Percentiles rank a stretch among this genome's conserved stretches.
phyloP scores from a whole-genome alignment of 108 stramenopile species.

The Nitzschia sp. region DNA sequence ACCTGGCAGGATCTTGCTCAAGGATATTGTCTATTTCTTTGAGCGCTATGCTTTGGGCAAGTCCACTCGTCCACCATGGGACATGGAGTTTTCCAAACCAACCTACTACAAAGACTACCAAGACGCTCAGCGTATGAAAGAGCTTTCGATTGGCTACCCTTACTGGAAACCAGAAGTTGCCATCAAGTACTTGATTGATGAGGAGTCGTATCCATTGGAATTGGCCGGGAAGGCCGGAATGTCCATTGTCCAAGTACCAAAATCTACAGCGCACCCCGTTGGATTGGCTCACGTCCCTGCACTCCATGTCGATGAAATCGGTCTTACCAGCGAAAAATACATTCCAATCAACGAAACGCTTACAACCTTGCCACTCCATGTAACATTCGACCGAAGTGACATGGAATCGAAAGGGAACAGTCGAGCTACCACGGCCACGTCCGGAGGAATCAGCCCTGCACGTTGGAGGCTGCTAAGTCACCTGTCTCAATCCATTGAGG shows the following conservation, averaged over 20 bases:
- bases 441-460: constrained; percentile 76
- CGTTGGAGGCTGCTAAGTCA: constrained; percentile 79
- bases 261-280: constrained; percentile 41
- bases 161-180: constrained; percentile 87
- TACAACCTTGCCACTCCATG: constrained; percentile 74
- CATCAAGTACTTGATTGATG: constrained; percentile 73
- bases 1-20: constrained; percentile 62
- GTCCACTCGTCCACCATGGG: constrained; percentile 60
- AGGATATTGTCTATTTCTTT: constrained; percentile 60
- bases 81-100: constrained; percentile 62
- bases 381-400: constrained; percentile 79
- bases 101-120: constrained; percentile 50
- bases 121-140: constrained; percentile 54
- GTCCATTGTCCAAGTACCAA: constrained; percentile 46
- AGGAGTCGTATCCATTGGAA: constrained; percentile 64
- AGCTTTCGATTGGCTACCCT: constrained; percentile 55
- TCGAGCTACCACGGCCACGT: constrained; percentile 37
- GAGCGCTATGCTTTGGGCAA: constrained; percentile 38
- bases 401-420: constrained; percentile 36
- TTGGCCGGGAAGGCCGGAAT: constrained; percentile 61
- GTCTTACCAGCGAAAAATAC: constrained; percentile 91
- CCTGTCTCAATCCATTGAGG: constrained; percentile 72
- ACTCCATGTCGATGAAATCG: constrained; percentile 91
- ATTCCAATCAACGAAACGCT: constrained; percentile 89
- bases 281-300: constrained; percentile 78